Base-by-base conservation (phyloP, 1,139 yeast species). In the Meyerozyma guilliermondii region DNA sequence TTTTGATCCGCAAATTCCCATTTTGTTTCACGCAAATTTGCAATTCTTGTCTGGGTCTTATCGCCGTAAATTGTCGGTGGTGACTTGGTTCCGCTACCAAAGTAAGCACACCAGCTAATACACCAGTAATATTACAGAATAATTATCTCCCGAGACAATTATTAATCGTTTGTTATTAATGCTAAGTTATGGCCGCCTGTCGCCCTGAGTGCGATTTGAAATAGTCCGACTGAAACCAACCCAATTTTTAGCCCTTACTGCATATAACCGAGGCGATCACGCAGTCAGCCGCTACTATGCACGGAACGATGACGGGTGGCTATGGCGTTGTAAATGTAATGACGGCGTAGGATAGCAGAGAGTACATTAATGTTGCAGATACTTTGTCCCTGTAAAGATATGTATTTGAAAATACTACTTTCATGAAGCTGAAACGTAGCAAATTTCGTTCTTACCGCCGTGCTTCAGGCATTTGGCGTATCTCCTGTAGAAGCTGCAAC, bases 1-100 rank as follows among this genome's bases (percentile, higher is more conserved):
- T 33, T 33, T 33, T 5, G 36, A 33, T 16, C 36, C 36, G n/a
- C 36, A 33, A 18, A 33, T 13, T 8, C 36, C 36, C 36, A 33
- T 33, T 10, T 33, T 29, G 4, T 1, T 14, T 8, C n/a, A 13
- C 16, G 16, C 4, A 27, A 27, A 6, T 14, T 10, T 11, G 28
- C 11, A 26, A 26, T 5, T n/a, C 7, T 13, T 26, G 28, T 26
- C 28, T 7, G 28, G 11, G 28, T 26, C 11, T 10, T n/a, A 26
- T 3, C 5, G 13, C 28, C 13, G 28, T 11, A 26, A 26, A 26
- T 26, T n/a, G 13, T 26, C 11, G 28, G 28, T 26, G 28, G 2
- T 26, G 14, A 6, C 20, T 13, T n/a, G n/a, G 14, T 14, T 29
- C 11, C 6, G 33, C 33, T 13, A 29, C 33, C 18, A 29, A 13